Base-by-base conservation (phyloP, 2,329 filamentous ascomycete genomes). In the Aspergillus bombycis region DNA sequence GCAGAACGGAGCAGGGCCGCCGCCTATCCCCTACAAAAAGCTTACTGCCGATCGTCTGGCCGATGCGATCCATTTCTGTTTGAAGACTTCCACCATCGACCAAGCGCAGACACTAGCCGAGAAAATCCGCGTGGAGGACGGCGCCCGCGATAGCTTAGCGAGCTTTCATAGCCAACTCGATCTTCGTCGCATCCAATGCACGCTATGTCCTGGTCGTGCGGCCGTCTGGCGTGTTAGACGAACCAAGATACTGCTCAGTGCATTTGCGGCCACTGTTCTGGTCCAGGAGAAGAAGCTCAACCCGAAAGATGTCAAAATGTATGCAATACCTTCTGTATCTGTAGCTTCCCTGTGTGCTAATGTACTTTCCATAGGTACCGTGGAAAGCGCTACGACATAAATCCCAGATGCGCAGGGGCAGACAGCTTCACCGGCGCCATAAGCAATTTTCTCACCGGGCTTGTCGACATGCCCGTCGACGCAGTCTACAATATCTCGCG, bases 401-500 rank as follows among this genome's bases (percentile, higher is more conserved):
- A 93, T 61, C 86, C 89, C 50, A 89, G 94, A 46, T 88, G 89
- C n/a, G 91, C 91, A 26, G 91, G 87, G n/a, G 88, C 91, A 1
- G 86, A 87, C 43, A 91, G 92, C 0, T 78, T 96, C 1, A 80
- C 95, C 9, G 90, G 90, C 11, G 93, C 93, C 32, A 81, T 94
- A 50, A 89, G 89, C 43, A 89, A 85, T 38, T 88, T 96, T 63
- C 87, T 91, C 72, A 90, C 96, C 87, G 91, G 91, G 0, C 84
- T 95, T 48, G 91, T 91, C 2, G 93, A 96, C 72, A 81, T 88
- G 62, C 86, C 86, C 0, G 81, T 84, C 45, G 82, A 86, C 64
- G 82, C 86, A 3, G 28, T 65, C 26, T n/a, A 65, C 48, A 62
- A 61, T n/a, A 58, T 66, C 36, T 23, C 58, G 7, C 50, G 32